These are phyloP conservation scores for Colletotrichum lini DNA, from an alignment of 2,329 filamentous ascomycete genomes.

Conservation along the genomic window DNA sequence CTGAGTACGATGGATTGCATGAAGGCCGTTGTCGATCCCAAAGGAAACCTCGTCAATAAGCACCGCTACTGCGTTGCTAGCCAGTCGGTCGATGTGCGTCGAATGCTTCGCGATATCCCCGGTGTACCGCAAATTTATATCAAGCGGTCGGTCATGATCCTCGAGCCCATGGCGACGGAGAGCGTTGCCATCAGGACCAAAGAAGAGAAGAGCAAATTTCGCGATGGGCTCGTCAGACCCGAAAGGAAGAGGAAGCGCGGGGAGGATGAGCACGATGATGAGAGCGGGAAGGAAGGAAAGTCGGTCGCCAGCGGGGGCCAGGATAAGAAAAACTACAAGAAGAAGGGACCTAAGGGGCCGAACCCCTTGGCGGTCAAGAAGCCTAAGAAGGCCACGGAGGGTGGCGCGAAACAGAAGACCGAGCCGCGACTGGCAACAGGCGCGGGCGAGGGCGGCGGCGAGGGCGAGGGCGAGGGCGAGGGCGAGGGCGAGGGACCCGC, in stretches of 20 bases:
- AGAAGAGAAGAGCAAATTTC: constrained; percentile 83
- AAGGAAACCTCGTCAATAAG: constrained; percentile 79
- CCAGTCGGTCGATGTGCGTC: constrained; percentile 76
- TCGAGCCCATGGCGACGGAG: constrained; percentile 79
- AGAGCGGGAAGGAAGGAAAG: constrained; percentile 46
- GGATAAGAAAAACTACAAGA: constrained; percentile 69
- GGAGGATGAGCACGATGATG: constrained; percentile 54
- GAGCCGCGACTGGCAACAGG: constrained; percentile 44
- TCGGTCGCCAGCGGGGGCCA: constrained; percentile 38
- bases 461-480: background rate
- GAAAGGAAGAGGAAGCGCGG: constrained; percentile 67
- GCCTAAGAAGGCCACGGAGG: constrained; percentile 65
- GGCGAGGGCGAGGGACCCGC: constrained; percentile 43
- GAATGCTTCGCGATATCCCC: constrained; percentile 74
- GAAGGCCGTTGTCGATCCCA: constrained; percentile 82
- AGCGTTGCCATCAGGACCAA: constrained; percentile 74
- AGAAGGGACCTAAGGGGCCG: constrained; percentile 74
- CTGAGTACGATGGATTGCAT: constrained; percentile 80
- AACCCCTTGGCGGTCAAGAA: constrained; percentile 82
- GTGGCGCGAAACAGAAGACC: constrained; percentile 45
- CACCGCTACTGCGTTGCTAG: constrained; percentile 84
- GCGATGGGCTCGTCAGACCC: constrained; percentile 73
- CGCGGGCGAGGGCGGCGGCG: background rate
- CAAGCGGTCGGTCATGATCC: constrained; percentile 80
- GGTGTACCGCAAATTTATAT: constrained; percentile 86